Percentiles rank a stretch among this genome's conserved stretches.
These are phyloP conservation scores for Xylaria sp. DNA, from an alignment of 2,329 filamentous ascomycete species.

Conservation along the genomic window DNA sequence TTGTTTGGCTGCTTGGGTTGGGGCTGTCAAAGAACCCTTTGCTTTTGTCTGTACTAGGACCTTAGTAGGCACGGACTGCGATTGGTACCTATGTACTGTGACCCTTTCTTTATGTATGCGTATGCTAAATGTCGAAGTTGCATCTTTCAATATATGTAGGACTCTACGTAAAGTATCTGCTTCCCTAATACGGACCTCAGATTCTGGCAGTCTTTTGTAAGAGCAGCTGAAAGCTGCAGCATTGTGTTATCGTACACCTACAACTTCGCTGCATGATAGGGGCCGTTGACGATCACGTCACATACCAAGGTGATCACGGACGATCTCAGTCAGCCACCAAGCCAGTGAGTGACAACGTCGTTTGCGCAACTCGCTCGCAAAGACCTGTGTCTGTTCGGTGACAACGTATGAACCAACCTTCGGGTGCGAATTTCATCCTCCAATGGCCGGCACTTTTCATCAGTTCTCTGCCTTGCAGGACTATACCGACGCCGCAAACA, in stretches of 20 bases:
- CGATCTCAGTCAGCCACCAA: conserved; percentile 18
- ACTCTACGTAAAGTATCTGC: background rate
- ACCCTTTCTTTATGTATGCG: background rate
- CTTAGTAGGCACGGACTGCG: background rate
- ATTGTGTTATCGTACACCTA: background rate
- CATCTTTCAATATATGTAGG: background rate
- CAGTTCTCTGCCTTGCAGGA: conserved; percentile 1
- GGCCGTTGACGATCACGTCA: conserved; percentile 42
- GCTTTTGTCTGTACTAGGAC: conserved; percentile 13
- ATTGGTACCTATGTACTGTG: background rate
- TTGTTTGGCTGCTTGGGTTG: conserved; percentile 17
- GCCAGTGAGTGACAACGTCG: conserved; percentile 22
- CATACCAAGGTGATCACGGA: conserved; percentile 29
- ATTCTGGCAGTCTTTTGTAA: background rate
- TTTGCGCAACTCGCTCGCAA: conserved; percentile 15
- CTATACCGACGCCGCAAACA: background rate
- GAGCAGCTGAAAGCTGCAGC: background rate
- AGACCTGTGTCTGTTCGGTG: background rate
- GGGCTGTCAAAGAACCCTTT: conserved; percentile 24
- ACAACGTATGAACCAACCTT: conserved; percentile 5
- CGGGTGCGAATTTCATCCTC: conserved; percentile 14
- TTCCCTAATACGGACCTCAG: background rate
- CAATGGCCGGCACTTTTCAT: too few species aligned
- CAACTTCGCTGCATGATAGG: conserved; percentile 26
- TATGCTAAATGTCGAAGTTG: background rate